phyloP scores from a whole-genome alignment of 257 asterid genomes.

The Solanum arcanum region DNA sequence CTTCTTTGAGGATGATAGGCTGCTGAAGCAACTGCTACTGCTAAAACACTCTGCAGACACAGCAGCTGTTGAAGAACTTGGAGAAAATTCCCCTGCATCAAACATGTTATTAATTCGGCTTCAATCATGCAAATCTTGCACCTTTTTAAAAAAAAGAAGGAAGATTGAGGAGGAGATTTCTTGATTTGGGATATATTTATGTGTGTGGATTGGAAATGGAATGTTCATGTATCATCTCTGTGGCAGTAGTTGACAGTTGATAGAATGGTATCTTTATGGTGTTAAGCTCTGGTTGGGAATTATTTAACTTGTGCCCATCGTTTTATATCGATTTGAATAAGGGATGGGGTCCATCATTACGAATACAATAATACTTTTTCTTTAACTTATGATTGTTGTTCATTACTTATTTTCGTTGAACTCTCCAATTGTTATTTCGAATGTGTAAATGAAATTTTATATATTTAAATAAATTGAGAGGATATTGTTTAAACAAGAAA shows the following conservation, averaged over 20 bases:
- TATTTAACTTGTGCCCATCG: neutral
- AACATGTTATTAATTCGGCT: neutral
- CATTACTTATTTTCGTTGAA: neutral
- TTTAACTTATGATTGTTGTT: neutral
- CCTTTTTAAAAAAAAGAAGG: too few species aligned
- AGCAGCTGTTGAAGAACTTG: conserved; percentile 3
- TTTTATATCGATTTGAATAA: neutral
- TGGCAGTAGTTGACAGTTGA: neutral
- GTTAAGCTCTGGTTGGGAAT: neutral
- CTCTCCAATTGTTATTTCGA: too few species aligned
- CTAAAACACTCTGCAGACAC: conserved; percentile 4
- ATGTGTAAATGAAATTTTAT: too few species aligned
- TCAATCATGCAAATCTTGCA: neutral
- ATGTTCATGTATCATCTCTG: neutral
- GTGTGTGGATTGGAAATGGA: neutral
- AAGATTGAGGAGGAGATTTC: neutral
- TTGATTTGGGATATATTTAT: neutral
- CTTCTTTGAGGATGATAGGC: conserved; percentile 4
- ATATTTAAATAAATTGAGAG: too few species aligned
- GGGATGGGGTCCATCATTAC: neutral
- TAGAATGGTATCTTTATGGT: neutral
- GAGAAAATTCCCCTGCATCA: conserved; percentile 9
- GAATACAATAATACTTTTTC: neutral
- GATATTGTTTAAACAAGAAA: too few species aligned
- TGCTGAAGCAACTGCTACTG: neutral